These are phyloP conservation scores for Amoebophrya sp. DNA, from an alignment of 169 alveolate species.

Conservation along the genomic window DNA sequence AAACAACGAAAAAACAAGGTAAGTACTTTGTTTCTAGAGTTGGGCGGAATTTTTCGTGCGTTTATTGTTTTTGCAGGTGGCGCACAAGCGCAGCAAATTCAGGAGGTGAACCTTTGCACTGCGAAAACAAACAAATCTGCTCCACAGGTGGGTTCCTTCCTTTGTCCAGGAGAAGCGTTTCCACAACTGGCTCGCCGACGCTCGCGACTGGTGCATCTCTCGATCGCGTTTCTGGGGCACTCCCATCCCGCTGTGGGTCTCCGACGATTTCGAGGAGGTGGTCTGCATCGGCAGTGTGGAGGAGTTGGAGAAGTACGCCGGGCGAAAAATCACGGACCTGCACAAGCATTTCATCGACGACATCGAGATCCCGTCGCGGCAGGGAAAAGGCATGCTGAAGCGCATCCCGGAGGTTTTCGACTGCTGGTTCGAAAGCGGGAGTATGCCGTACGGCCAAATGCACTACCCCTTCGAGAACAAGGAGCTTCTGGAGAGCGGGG, in stretches of 20 bases:
- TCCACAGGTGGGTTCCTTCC: slow-evolving; percentile 83
- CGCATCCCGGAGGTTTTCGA: slow-evolving; percentile 84
- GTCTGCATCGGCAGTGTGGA: slow-evolving; percentile 79
- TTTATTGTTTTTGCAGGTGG: neutral
- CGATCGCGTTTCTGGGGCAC: slow-evolving; percentile 98
- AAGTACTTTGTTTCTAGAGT: neutral
- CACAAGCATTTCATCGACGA: slow-evolving; percentile 95
- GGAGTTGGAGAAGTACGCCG: slow-evolving; percentile 40
- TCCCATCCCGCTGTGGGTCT: slow-evolving; percentile 94
- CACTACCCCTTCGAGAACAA: slow-evolving; percentile 88
- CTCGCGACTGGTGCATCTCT: slow-evolving; percentile 98
- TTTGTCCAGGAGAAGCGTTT: slow-evolving; percentile 91
- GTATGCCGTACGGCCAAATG: slow-evolving; percentile 91
- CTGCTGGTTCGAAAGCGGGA: slow-evolving; percentile 98
- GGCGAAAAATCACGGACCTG: slow-evolving; percentile 70
- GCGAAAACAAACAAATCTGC: neutral
- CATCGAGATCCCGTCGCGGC: slow-evolving; percentile 86
- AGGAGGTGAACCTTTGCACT: neutral
- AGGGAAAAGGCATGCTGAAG: slow-evolving; percentile 76
- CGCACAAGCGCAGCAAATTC: neutral
- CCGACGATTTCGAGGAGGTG: slow-evolving; percentile 81
- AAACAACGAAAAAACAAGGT: slow-evolving; percentile 66
- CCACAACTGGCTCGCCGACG: slow-evolving; percentile 97
- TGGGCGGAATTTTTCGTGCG: neutral
- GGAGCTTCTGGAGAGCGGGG: slow-evolving; percentile 42